Conservation (phyloP, 1,284 basidiomycete genomes). For the Sanguinoderma infundibulare region DNA sequence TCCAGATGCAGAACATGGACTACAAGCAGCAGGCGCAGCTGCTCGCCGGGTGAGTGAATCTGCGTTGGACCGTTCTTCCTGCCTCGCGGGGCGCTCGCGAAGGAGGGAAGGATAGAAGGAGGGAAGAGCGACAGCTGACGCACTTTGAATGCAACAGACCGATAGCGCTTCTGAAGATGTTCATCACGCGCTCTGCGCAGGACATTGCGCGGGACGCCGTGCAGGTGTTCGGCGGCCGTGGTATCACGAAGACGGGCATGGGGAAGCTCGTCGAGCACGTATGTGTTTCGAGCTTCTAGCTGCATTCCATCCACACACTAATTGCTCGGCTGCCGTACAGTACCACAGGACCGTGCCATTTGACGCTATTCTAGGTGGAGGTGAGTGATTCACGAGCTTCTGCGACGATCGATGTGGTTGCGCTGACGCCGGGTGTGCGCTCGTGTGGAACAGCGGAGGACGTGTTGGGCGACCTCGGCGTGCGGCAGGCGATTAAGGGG, state of each 20-base stretch:
- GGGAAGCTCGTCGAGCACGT: slow-evolving; percentile 66
- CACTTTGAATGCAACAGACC: slow-evolving; percentile 22
- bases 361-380: slow-evolving; percentile 72
- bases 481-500: slow-evolving; percentile 66
- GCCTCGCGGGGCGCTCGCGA: neutral
- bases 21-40: slow-evolving; percentile 46
- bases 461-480: slow-evolving; percentile 71
- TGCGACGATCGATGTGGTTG: neutral
- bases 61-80: neutral
- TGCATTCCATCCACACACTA: slow-evolving; percentile 6
- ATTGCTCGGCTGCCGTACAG: slow-evolving; percentile 35
- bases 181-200: slow-evolving; percentile 35
- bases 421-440: slow-evolving; percentile 9
- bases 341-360: slow-evolving; percentile 71
- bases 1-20: slow-evolving; percentile 91
- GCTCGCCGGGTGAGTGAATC: slow-evolving; percentile 42
- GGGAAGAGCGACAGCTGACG: neutral
- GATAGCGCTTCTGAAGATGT: slow-evolving; percentile 38
- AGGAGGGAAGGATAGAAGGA: neutral
- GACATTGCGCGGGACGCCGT: slow-evolving; percentile 49
- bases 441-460: slow-evolving; percentile 53
- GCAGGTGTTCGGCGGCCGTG: slow-evolving; percentile 58
- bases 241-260: slow-evolving; percentile 60
- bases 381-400: slow-evolving; percentile 38
- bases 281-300: slow-evolving; percentile 22